Evolutionary conservation across 192 early-diverging fungal genomes (phyloP), one percentile per base, ranked within the genome.

Genomic region (Coemansia sp.): DNA sequence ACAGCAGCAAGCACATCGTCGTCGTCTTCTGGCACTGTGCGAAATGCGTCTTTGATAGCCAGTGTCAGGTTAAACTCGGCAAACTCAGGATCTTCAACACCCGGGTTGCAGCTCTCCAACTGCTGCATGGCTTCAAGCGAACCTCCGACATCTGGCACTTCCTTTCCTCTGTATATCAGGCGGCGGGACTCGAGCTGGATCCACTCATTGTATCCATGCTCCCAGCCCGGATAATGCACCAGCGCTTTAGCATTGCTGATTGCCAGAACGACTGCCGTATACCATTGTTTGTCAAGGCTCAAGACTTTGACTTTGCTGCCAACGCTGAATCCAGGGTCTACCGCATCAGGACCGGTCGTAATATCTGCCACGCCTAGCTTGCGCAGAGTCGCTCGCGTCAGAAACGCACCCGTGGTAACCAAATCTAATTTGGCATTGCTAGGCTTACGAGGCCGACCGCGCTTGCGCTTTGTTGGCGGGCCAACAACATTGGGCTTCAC

Each of bases 371-470:
- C 64, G 5, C 75, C 73, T 4, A 84, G 65, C n/a, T 76, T 67
- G 24, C 73, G 72, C 11, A 84, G 70, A 2, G 76, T 76, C 17
- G 72, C 65, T 50, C 82, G 77, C 2, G 82, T 84, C 41, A 80
- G 38, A 53, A 84, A 84, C 11, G 82, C 82, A 11, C 82, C 82
- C 1, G 82, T 84, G 10, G 82, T 79, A 2, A 77, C 43, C 22
- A 79, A 60, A n/a, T 66, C 64, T 22, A 21, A 39, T 7, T 35
- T 25, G 29, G 32, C 48, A 47, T 35, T 60, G 2, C 3, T 22
- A 52, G 29, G 35, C 19, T 53, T 57, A 17, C 29, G 45, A 4
- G 27, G 37, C 7, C 38, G 60, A 8, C 35, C 51, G 64, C 59
- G 50, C 32, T 47, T 61, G 49, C 57, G 57, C 32, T 64, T 67